Evolutionary conservation across 2,329 filamentous ascomycete genomes (phyloP), one percentile per base, ranked within the genome.

Genomic region (Trichoderma sp.): DNA sequence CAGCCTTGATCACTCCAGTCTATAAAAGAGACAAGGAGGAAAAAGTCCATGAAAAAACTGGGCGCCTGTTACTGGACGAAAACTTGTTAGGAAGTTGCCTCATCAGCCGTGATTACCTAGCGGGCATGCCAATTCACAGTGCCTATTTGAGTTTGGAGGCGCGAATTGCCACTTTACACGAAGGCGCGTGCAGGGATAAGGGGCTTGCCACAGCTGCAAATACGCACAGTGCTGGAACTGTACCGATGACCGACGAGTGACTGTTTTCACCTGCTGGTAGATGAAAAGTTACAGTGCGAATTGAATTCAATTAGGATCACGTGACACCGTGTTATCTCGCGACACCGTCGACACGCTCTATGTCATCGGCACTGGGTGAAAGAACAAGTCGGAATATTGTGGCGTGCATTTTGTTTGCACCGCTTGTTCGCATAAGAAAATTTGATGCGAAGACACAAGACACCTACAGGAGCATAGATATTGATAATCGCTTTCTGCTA

Each of bases 271-370:
- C 2, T 13, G 19, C 16, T 6, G 0, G 19, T 0, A 11, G 13
- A 71, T 72, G 71, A 72, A 67, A 0, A 2, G 1, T 2, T 11
- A 73, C 72, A 73, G 75, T 76, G 73, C 67, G 27, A 61, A 70
- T 69, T 58, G 66, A 2, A 4, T 29, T 56, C 53, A 40, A 27
- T 37, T 4, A 7, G 0, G 19, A 21, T 77, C 78, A 79, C 77
- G 61, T 79, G 77, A 77, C 76, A 78, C 75, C 75, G 78, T 80
- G 78, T 77, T 72, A 76, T 74, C 72, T 69, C 75, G 73, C 70
- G 73, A 71, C 55, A 59, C 69, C 43, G 59, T 24, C 59, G 53
- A 69, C 72, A 60, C 55, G 53, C 40, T 29, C 63, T 66, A 43
- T 29, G 33, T 69, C 70, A 71, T 68, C 70, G 70, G 73, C 75